phyloP scores from a whole-genome alignment of 106 monocot genomes.

The Dendrobium chrysotoxum region DNA sequence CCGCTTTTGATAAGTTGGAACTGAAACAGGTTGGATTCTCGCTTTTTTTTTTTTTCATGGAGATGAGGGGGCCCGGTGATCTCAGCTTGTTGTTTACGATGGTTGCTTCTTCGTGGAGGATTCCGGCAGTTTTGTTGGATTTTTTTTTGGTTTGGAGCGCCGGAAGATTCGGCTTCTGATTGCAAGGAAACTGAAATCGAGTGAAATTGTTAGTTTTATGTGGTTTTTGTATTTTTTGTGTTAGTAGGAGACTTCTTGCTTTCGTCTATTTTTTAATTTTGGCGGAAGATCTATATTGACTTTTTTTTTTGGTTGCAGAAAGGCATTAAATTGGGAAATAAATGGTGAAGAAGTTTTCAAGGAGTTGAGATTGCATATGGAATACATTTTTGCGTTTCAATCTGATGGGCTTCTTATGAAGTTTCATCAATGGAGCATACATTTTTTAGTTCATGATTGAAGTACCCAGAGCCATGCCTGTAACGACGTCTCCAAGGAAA shows the following conservation, averaged over 20 bases:
- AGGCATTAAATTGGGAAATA: neutral
- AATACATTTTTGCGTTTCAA: too few relatives aligned
- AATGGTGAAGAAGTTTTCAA: neutral
- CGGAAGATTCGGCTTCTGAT: neutral
- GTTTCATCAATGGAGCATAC: neutral
- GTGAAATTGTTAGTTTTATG: neutral
- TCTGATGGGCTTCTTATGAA: neutral
- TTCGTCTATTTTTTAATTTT: neutral
- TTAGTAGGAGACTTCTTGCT: neutral
- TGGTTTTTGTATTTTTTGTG: neutral
- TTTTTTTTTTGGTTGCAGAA: neutral
- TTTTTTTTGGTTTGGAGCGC: conserved; percentile 15
- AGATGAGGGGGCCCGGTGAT: neutral
- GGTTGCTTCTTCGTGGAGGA: neutral
- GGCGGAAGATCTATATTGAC: neutral
- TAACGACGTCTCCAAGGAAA: neutral
- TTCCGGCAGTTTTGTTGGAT: conserved; percentile 8
- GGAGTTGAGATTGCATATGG: neutral
- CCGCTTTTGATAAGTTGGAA: neutral
- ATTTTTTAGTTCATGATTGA: neutral
- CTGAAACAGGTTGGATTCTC: neutral
- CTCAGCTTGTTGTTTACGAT: neutral
- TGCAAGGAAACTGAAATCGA: neutral
- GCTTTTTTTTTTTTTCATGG: neutral
- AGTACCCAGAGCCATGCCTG: neutral